Evolutionary conservation across 495 filamentous ascomycete species (phyloP).

Genomic region (Platismatia glauca): DNA sequence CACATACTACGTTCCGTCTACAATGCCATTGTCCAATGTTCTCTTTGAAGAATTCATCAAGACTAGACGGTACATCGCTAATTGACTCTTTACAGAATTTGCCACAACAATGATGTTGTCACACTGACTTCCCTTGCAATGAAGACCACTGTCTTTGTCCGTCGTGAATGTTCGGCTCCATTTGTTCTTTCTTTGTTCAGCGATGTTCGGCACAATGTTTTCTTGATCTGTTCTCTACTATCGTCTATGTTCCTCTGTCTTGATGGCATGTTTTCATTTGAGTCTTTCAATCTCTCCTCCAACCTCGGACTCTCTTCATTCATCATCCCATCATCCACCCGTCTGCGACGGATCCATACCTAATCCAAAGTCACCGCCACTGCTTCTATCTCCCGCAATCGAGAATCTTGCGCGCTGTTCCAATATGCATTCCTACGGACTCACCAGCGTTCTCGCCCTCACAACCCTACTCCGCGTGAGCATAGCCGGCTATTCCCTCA

Average conservation of each 20-base stretch:
- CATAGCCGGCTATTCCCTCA: slow-evolving; percentile 41
- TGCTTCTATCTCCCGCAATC: not conserved
- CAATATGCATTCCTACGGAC: slow-evolving; percentile 5
- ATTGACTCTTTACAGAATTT: not conserved
- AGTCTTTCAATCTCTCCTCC: not conserved
- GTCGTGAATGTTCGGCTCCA: not conserved
- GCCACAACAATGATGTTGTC: not conserved
- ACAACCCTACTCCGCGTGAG: slow-evolving; percentile 28
- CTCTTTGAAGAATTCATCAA: not conserved
- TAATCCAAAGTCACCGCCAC: not conserved
- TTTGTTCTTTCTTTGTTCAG: not conserved
- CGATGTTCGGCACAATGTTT: not conserved
- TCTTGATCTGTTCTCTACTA: not conserved
- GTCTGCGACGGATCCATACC: not conserved
- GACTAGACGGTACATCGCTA: no score
- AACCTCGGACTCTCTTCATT: not conserved
- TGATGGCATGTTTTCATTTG: not conserved
- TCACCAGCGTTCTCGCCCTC: slow-evolving; percentile 1
- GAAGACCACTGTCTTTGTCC: not conserved
- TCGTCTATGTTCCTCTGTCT: not conserved
- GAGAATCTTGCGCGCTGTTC: not conserved
- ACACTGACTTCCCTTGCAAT: not conserved
- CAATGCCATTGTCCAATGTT: not conserved
- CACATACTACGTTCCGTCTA: not conserved
- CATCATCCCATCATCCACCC: not conserved